Percentiles rank a stretch among this genome's conserved stretches.
phyloP scores from a whole-genome alignment of 2,329 filamentous ascomycete genomes.

The Pleomassaria siparia region DNA sequence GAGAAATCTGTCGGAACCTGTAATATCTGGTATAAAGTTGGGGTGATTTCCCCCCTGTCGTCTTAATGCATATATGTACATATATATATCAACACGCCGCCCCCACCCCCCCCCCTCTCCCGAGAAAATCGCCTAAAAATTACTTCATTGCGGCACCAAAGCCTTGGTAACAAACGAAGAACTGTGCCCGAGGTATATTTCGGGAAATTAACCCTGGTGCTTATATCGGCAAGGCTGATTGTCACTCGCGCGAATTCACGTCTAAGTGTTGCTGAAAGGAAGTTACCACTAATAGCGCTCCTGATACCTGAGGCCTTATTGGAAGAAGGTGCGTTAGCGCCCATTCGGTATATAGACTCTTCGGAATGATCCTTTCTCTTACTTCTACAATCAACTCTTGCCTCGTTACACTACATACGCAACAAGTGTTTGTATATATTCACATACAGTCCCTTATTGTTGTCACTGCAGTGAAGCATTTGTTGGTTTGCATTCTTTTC shows the following conservation, averaged over 20 bases:
- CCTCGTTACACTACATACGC: no score
- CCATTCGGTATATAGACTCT: no score
- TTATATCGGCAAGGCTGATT: neutral
- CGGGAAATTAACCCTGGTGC: neutral
- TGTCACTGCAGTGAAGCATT: no score
- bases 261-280: neutral
- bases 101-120: neutral
- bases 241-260: no score
- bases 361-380: no score
- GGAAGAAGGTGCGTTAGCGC: no score
- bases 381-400: no score
- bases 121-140: neutral
- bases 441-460: no score
- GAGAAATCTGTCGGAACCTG: neutral
- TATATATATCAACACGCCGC: no score
- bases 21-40: neutral
- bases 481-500: no score
- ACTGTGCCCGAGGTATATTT: neutral
- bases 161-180: neutral
- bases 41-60: conserved; percentile 1
- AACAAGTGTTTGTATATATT: no score
- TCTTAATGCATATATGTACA: neutral
- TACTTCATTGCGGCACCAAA: neutral
- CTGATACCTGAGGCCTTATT: neutral
- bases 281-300: neutral